Conservation (phyloP, 495 filamentous ascomycete genomes). For the Extremus antarcticus region DNA sequence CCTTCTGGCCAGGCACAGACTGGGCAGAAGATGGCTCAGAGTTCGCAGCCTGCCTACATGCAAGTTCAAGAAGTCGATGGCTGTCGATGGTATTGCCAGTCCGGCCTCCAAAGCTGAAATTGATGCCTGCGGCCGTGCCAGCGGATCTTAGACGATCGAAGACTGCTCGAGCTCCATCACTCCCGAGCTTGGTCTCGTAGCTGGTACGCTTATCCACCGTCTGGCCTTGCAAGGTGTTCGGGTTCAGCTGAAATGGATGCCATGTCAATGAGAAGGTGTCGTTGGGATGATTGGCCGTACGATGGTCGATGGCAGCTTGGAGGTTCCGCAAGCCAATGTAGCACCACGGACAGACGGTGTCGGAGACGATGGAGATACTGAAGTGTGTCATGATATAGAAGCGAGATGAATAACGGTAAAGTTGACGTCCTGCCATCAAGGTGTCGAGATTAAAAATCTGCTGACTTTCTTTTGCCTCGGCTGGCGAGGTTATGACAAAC, state of each 20-base stretch:
- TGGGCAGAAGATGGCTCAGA: conserved; percentile 7
- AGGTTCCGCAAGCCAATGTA: conserved; percentile 68
- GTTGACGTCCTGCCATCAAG: neutral
- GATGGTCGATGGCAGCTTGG: conserved; percentile 52
- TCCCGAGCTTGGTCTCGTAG: neutral
- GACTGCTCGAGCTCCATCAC: conserved; percentile 33
- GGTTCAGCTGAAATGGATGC: conserved; percentile 71
- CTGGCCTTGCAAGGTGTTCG: conserved; percentile 35
- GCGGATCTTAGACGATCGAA: conserved; percentile 42
- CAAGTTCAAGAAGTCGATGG: conserved; percentile 62
- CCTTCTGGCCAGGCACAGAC: neutral
- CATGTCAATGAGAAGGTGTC: conserved; percentile 65
- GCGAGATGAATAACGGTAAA: neutral
- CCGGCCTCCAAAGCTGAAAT: conserved; percentile 60
- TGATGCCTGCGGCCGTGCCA: conserved; percentile 54
- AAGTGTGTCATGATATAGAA: conserved; percentile 54
- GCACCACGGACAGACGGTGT: conserved; percentile 73
- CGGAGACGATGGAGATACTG: conserved; percentile 59
- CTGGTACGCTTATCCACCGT: neutral
- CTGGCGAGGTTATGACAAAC: neutral
- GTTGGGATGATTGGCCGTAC: conserved; percentile 45
- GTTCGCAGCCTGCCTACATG: conserved; percentile 39
- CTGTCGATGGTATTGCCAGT: conserved; percentile 65
- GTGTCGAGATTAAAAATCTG: neutral
- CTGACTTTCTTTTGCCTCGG: neutral